Percentiles rank a stretch among this genome's conserved stretches.
Evolutionary conservation across 2,329 filamentous ascomycete genomes (phyloP).

Genomic region (Fusarium papillatum): DNA sequence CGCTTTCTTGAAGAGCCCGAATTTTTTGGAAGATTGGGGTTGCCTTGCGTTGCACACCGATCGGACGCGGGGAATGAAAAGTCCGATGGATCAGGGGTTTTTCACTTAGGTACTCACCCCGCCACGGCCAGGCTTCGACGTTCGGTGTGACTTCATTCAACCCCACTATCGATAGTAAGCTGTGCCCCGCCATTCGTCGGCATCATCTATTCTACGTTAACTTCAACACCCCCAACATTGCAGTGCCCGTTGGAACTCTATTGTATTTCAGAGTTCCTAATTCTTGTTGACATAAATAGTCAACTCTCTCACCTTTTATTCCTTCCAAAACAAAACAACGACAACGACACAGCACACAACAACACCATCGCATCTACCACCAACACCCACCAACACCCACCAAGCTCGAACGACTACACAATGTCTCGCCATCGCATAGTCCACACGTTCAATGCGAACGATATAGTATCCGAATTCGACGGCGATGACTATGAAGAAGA

Average conservation of each 20-base stretch:
- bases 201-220: slow-evolving; percentile 16
- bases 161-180: slow-evolving; percentile 34
- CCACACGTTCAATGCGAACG: slow-evolving; percentile 62
- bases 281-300: background rate
- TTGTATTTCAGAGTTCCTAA: background rate
- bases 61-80: slow-evolving; percentile 51
- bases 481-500: slow-evolving; percentile 60
- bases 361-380: background rate
- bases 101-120: slow-evolving; percentile 1
- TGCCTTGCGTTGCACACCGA: slow-evolving; percentile 43
- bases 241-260: background rate
- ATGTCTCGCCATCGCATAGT: slow-evolving; percentile 47
- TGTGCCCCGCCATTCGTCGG: slow-evolving; percentile 39
- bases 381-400: background rate
- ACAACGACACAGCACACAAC: background rate
- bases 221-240: background rate
- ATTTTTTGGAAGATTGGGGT: slow-evolving; percentile 51
- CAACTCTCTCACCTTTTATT: background rate
- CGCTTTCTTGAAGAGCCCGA: slow-evolving; percentile 46
- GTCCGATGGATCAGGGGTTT: slow-evolving; percentile 43
- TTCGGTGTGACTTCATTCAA: slow-evolving; percentile 42
- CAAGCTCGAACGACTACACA: slow-evolving; percentile 3
- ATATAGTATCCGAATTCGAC: slow-evolving; percentile 63
- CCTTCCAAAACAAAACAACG: background rate
- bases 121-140: slow-evolving; percentile 15